Base-by-base conservation (phyloP, 2,329 filamentous ascomycete species). In the Aspergillus fijiensis region DNA sequence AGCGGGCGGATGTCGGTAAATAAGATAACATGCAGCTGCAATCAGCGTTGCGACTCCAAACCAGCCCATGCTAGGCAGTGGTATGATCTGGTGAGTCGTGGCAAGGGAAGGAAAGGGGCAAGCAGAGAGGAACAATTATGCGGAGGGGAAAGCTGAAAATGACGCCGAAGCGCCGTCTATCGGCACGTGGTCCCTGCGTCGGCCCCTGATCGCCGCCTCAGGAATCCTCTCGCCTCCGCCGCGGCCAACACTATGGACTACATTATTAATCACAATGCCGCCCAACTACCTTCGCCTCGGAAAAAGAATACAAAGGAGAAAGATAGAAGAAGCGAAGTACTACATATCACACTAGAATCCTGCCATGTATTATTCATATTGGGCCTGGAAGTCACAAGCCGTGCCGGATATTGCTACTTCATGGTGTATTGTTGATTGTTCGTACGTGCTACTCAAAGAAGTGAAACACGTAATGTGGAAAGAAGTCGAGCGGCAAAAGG, bases 1-100 rank as follows among this genome's bases (percentile, higher is more conserved):
- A 57, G 71, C 69, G 49, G 72, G 72, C 31, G 75, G 74, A 59
- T 77, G 71, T 25, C 70, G 72, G 65, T 77, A 79, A 27, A 77
- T 68, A 23, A 81, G 61, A 61, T 76, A 78, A 47, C 71, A 73
- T 42, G 75, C 64, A 9, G 79, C 75, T 29, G 75, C 69, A 55
- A 79, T 59, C 25, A 82, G 61, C 29, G 73, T 68, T 33, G 70
- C 75, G 31, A 77, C 68, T 39, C 74, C 75, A 61, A 77, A 66
- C 70, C 76, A 77, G 61, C 76, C 79, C 79, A 81, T 81, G 9
- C 57, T 63, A 66, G 67, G 61, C 61, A 63, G 51, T 45, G 7
- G 14, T 45, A 19, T 14, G 45, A 49, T 39, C 52, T 19, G 31
- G 49, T 51, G 27, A 50, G 50, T 14, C 21, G 39, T 19, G 29